Evolutionary conservation across 805 yeast genomes (phyloP), one percentile per base, ranked within the genome.

Genomic region (Metschnikowia gelsemii): DNA sequence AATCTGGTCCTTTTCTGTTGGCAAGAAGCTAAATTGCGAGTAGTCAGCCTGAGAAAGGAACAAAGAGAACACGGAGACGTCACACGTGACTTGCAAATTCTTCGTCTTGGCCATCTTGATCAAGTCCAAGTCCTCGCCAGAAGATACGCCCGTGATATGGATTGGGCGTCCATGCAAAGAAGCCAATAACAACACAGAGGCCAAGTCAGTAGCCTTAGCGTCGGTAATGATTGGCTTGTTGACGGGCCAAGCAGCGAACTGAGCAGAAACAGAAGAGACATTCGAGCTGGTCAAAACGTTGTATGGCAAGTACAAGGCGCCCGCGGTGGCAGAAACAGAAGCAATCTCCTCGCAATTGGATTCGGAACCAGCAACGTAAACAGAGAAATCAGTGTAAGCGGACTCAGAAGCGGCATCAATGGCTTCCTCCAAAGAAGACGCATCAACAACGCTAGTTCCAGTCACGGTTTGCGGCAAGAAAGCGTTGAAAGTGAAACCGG

Each of bases 401-500:
- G 81, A 70, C 37, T 76, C 73, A 40, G 78, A 62, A 40, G 79
- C 76, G 45, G 68, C 56, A 33, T 78, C 78, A 53, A 75, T 75
- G 30, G 89, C 93, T 36, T 76, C 79, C 47, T 73, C 72, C 60
- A 88, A 73, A 2, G 90, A 70, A 41, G 78, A 75, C 37, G 75
- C 75, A 61, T 85, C 91, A 42, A 78, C 70, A 50, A 89, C 72
- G 32, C 80, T 66, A 26, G 81, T 69, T 38, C 91, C 89, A 32
- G 72, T 68, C 35, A 75, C 54, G 27, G 88, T 75, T 49, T 80
- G 75, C 43, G 97, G 96, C 63, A 86, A 73, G 59, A 88, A 75
- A 23, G 90, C 81, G 54, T 82, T 79, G 73, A 83, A 85, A 35
- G 95, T 84, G 77, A 91, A 91, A 54, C 99, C 98, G 42, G 96